Evolutionary conservation across 805 yeast genomes (phyloP), one percentile per base, ranked within the genome.

Genomic region (Teunomyces barrocoloradensis): DNA sequence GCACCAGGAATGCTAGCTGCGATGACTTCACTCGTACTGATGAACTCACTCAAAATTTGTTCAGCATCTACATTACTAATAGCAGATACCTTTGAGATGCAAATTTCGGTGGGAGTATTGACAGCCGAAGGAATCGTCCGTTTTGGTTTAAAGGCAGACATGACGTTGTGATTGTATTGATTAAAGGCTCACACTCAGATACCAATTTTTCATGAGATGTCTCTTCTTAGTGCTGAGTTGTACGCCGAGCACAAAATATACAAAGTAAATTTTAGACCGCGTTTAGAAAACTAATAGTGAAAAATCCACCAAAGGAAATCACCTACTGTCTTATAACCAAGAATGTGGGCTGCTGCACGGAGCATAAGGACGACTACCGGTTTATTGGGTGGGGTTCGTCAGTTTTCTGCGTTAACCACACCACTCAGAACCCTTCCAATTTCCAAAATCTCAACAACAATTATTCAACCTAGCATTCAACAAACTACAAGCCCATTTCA

Each of bases 71-170:
- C 66, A 47, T 69, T 68, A 39, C 56, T 49, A 32, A 79, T 53
- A 18, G 65, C 37, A 56, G 64, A 41, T 38, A 60, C 46, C 20
- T 60, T 52, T 43, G 55, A 48, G 44, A 74, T 63, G 17, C 65
- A 69, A 3, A 74, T 60, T 20, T 73, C 63, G 1, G 77, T 74
- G 7, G 85, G 82, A 1, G 74, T 65, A 47, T 77, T 76, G 23
- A 79, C 72, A 0, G 79, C 75, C 5, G 76, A 69, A 23, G 71
- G 70, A 12, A 64, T 58, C 27, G 58, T 65, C 60, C 79, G 72
- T 60, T 67, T 74, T 25, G 73, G 70, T 48, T 76, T 72, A 37
- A 62, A 53, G n/a, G 66, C 62, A 49, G 75, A 61, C 64, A 57
- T 56, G 38, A 15, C 37, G 10, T 23, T 6, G 18, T 21, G 38